Base-by-base conservation (phyloP, 2,329 filamentous ascomycete species). In the Neofusicoccum sp. region DNA sequence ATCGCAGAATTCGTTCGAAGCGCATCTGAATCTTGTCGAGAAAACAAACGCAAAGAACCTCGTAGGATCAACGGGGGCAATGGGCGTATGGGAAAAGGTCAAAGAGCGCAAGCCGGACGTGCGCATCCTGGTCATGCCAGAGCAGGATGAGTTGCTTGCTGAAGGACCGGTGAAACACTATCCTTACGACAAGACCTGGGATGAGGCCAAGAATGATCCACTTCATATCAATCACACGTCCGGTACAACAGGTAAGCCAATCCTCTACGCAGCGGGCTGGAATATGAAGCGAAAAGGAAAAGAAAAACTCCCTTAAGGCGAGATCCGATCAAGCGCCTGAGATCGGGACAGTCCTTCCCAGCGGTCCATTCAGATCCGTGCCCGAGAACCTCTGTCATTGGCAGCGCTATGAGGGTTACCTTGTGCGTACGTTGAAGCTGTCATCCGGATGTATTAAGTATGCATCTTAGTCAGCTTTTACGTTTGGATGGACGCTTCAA, bases 221-320 rank as follows among this genome's bases (percentile, higher is more conserved):
- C n/a, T 68, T 14, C 60, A 64, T 1, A 61, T 70, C 1, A 28
- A 72, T 41, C 70, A 72, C 59, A 69, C 71, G 1, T 71, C 69
- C 34, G 71, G 71, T 2, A 68, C 70, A 1, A 74, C 70, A 2
- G 47, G 47, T 49, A 11, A 31, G 26, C 1, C 16, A 7, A 34
- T 16, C 7, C 36, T 14, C 36, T n/a, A n/a, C n/a, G n/a, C n/a
- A n/a, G n/a, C n/a, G n/a, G n/a, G n/a, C n/a, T n/a, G n/a, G n/a
- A n/a, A n/a, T n/a, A 16, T n/a, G 6, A 40, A 40, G 12, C 11
- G 16, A 11, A 40, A 1, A 16, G 36, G 12, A 14, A 4, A 40
- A n/a, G n/a, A n/a, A n/a, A n/a, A n/a, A n/a, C n/a, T n/a, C n/a
- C n/a, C n/a, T n/a, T n/a, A n/a, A n/a, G n/a, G n/a, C n/a, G n/a